Evolutionary conservation across 2,329 filamentous ascomycete species (phyloP).

Genomic region (Cladosporium sp.): DNA sequence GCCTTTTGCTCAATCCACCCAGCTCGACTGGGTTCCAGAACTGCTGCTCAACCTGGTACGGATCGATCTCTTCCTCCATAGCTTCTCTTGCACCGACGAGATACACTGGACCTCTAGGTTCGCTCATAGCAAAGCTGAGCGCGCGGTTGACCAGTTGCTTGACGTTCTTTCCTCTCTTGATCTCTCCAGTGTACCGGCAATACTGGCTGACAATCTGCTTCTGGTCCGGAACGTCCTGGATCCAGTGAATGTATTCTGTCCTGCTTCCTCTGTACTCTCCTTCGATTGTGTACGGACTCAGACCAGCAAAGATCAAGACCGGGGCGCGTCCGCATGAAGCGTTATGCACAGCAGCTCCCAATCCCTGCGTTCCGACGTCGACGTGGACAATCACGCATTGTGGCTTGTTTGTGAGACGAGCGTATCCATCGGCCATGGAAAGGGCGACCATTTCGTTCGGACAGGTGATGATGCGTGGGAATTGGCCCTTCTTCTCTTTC

Average conservation of each 20-base stretch:
- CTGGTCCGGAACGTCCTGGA: slow-evolving; percentile 78
- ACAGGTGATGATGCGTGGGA: slow-evolving; percentile 71
- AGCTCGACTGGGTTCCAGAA: slow-evolving; percentile 69
- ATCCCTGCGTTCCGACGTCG: slow-evolving; percentile 74
- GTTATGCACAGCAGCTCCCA: slow-evolving; percentile 75
- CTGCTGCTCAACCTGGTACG: slow-evolving; percentile 62
- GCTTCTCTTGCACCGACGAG: slow-evolving; percentile 72
- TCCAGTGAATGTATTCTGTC: slow-evolving; percentile 83
- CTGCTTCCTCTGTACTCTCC: slow-evolving; percentile 72
- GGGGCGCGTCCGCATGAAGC: slow-evolving; percentile 69
- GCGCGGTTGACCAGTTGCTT: slow-evolving; percentile 88
- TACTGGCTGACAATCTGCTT: slow-evolving; percentile 78
- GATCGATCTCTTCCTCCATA: slow-evolving; percentile 78
- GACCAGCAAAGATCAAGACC: slow-evolving; percentile 71
- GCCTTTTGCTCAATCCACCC: slow-evolving; percentile 53
- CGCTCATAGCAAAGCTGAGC: slow-evolving; percentile 72
- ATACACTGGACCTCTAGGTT: slow-evolving; percentile 76
- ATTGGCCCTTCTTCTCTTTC: slow-evolving; percentile 58
- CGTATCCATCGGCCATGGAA: slow-evolving; percentile 79
- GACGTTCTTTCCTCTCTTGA: slow-evolving; percentile 78
- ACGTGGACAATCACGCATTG: slow-evolving; percentile 77
- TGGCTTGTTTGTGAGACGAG: slow-evolving; percentile 64
- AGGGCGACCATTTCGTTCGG: slow-evolving; percentile 84
- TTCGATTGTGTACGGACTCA: slow-evolving; percentile 71
- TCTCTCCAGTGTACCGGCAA: slow-evolving; percentile 75